Evolutionary conservation across 1,284 basidiomycete genomes (phyloP).

Genomic region (Leucoagaricus sp.): DNA sequence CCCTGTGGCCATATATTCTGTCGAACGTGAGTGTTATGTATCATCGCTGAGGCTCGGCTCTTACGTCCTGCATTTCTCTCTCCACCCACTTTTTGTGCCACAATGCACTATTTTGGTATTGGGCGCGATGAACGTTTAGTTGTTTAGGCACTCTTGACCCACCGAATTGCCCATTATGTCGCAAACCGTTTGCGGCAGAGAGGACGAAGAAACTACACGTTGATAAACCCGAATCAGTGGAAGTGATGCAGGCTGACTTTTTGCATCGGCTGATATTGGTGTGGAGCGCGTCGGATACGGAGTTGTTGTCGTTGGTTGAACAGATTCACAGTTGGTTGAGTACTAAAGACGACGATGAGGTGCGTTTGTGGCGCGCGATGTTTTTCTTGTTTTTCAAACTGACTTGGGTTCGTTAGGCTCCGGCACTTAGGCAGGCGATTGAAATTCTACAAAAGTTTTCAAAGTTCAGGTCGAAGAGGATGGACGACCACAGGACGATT

Average conservation of each 20-base stretch:
- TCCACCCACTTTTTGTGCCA: not conserved
- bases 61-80: not conserved
- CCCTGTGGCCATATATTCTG: slow-evolving; percentile 75
- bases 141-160: slow-evolving; percentile 54
- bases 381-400: not conserved
- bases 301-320: slow-evolving; percentile 36
- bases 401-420: slow-evolving; percentile 17
- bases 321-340: slow-evolving; percentile 51
- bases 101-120: not conserved
- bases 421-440: slow-evolving; percentile 30
- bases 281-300: slow-evolving; percentile 44
- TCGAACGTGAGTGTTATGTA: slow-evolving; percentile 44
- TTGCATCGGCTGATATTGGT: slow-evolving; percentile 48
- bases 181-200: slow-evolving; percentile 53
- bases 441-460: slow-evolving; percentile 26
- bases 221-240: slow-evolving; percentile 42
- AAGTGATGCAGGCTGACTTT: slow-evolving; percentile 36
- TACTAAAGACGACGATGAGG: slow-evolving; percentile 30
- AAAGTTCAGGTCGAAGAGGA: slow-evolving; percentile 19
- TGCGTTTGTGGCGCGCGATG: slow-evolving; percentile 28
- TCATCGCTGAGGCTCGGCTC: slow-evolving; percentile 4
- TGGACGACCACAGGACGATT: slow-evolving; percentile 26
- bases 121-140: not conserved
- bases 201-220: slow-evolving; percentile 64
- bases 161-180: slow-evolving; percentile 63